A percentile compares a stretch with the other conserved stretches of the same genome.
Evolutionary conservation across 345 rosid genomes (phyloP).

Genomic region (Ricinus communis): DNA sequence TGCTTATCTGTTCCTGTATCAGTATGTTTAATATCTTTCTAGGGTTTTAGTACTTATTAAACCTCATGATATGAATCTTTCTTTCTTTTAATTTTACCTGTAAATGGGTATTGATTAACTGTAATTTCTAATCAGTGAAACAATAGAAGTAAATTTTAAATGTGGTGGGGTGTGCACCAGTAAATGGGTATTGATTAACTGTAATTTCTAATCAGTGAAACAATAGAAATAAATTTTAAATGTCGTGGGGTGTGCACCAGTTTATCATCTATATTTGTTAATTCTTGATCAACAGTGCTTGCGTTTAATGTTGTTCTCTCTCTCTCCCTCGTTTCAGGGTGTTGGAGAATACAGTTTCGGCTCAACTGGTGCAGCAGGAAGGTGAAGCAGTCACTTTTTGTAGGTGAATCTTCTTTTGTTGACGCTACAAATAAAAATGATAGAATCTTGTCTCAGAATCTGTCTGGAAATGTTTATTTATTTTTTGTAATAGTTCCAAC

Average conservation of each 20-base stretch:
- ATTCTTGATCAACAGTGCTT: neutral
- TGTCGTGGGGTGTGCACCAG: no score
- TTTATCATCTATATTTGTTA: neutral
- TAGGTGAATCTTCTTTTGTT: conserved; percentile 9
- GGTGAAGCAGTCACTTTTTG: conserved; percentile 5
- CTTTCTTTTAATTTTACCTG: neutral
- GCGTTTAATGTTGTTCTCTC: neutral
- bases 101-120: neutral
- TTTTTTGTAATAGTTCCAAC: neutral
- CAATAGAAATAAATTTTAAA: no score
- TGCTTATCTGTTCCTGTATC: no score
- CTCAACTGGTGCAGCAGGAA: conserved; percentile 8
- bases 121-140: no score
- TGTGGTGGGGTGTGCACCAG: no score
- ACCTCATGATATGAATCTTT: neutral
- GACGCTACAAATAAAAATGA: neutral
- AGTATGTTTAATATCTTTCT: no score
- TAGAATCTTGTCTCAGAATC: neutral
- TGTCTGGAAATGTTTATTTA: no score
- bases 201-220: no score
- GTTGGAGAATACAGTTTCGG: conserved; percentile 16
- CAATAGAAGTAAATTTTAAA: no score
- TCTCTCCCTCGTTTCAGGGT: neutral
- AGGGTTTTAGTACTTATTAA: neutral
- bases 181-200: neutral